Evolutionary conservation across 306 rosid genomes (phyloP), one percentile per base, ranked within the genome.

Genomic region (Dryas drummondii): DNA sequence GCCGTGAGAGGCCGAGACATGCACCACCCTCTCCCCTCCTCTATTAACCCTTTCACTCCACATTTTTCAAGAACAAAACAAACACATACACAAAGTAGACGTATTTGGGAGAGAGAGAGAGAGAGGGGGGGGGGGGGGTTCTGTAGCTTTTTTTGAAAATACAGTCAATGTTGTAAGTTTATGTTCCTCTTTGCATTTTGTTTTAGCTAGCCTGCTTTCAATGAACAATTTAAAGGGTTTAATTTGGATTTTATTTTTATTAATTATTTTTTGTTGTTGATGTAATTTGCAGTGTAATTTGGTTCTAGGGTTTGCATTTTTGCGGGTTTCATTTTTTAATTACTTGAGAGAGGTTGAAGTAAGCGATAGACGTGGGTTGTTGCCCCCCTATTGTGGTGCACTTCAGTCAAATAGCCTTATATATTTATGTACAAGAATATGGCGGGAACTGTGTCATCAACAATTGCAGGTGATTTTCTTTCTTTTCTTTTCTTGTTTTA

Each of bases 351-450:
- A 57, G 75, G 69, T 76, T 65, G 68, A 78, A 82, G 84, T 76
- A 76, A 73, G 84, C 84, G 84, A 88, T 78, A 83, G 88, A 84
- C 80, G 91, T 76, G 91, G 90, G 90, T 68, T 82, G 14, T 26
- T 93, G 96, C 91, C 87, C 83, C 93, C 90, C 83, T 82, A 73
- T 82, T 72, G 94, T 59, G 89, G 92, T 78, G 87, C 96, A 91
- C 10, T 40, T 84, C 68, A 81, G 97, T 91, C 98, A 94, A 94
- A 82, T 72, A 77, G 58, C 64, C 75, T 75, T 76, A 82, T 84
- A 66, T 82, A 61, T 85, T 85, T 79, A 78, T 82, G 72, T 15
- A 17, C 80, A 83, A 82, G 79, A 82, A 83, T 86, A 88, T 90
- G 84, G 86, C 81, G 76, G 84, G 74, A 80, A 82, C 70, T 68